A percentile compares a stretch with the other conserved stretches of the same genome.
These are phyloP conservation scores for Tuber borchii DNA, from an alignment of 495 filamentous ascomycete genomes.

Conservation along the genomic window DNA sequence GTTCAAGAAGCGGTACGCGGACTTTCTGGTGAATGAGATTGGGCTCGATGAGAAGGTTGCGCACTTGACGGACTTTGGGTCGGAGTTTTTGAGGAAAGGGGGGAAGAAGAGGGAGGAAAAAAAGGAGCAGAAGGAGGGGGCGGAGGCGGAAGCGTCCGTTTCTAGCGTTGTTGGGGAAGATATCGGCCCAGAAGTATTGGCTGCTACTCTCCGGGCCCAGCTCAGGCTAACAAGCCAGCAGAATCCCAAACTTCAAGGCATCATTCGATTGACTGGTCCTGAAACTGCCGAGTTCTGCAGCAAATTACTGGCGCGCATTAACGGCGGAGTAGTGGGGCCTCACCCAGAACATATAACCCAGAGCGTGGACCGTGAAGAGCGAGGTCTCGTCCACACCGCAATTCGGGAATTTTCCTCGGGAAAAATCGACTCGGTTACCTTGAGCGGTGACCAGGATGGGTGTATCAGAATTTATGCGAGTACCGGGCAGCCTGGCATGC, in stretches of 20 bases:
- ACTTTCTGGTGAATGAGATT: constrained; percentile 95
- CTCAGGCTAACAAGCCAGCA: neutral
- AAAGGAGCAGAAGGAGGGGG: constrained; percentile 16
- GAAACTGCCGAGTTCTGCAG: neutral
- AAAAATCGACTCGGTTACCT: constrained; percentile 58
- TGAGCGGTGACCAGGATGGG: constrained; percentile 48
- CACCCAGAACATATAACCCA: neutral
- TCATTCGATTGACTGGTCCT: neutral
- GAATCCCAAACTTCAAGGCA: neutral
- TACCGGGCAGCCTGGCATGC: neutral
- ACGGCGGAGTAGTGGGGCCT: neutral
- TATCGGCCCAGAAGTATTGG: neutral
- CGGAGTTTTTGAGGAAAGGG: constrained; percentile 7
- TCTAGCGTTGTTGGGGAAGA: neutral
- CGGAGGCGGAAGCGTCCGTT: neutral
- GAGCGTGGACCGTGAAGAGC: neutral
- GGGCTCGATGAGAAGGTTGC: constrained; percentile 66
- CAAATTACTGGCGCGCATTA: neutral
- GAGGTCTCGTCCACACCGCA: constrained; percentile 44
- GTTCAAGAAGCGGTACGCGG: constrained; percentile 67
- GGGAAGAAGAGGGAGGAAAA: constrained; percentile 10
- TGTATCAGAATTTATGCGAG: constrained; percentile 46
- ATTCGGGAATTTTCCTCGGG: constrained; percentile 64
- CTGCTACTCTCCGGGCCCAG: neutral
- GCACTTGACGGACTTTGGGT: constrained; percentile 56